Conservation (phyloP, 1,139 yeast genomes). For the Hyphopichia buzzinii region DNA sequence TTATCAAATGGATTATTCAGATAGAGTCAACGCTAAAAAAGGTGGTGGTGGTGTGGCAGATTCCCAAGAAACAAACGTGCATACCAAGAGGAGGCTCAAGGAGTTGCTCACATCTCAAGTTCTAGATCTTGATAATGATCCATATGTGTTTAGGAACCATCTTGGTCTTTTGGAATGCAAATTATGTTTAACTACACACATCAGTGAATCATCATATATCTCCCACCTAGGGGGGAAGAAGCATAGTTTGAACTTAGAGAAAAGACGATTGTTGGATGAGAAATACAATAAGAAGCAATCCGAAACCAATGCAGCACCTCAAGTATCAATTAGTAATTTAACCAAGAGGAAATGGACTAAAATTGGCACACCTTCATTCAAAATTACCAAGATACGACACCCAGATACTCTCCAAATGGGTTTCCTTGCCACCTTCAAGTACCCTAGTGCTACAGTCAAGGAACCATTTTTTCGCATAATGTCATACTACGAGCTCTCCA, state of each 20-base stretch:
- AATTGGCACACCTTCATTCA: conserved; percentile 73
- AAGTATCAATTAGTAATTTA: conserved; percentile 29
- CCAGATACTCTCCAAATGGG: conserved; percentile 59
- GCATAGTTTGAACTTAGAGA: conserved; percentile 67
- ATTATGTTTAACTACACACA: conserved; percentile 73
- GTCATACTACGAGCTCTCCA: conserved; percentile 68
- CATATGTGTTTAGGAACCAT: conserved; percentile 73
- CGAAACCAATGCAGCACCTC: conserved; percentile 4
- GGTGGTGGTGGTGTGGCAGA: conserved; percentile 77
- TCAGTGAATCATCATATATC: conserved; percentile 71
- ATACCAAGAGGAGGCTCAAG: conserved; percentile 60
- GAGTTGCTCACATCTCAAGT: conserved; percentile 61
- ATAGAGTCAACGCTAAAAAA: conserved; percentile 42
- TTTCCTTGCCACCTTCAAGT: conserved; percentile 55
- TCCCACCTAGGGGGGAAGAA: conserved; percentile 78
- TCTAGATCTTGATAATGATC: conserved; percentile 68
- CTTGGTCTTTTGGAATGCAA: conserved; percentile 74
- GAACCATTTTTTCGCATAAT: conserved; percentile 69
- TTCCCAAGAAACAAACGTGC: conserved; percentile 61
- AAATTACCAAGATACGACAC: conserved; percentile 65
- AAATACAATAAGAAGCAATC: conserved; percentile 13
- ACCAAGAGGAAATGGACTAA: conserved; percentile 52
- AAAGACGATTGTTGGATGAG: conserved; percentile 50
- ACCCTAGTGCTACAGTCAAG: conserved; percentile 46
- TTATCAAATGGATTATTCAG: conserved; percentile 48